Percentiles rank a stretch among this genome's conserved stretches.
Conservation (phyloP, 768 basidiomycete genomes). For the Boletus fagicola region DNA sequence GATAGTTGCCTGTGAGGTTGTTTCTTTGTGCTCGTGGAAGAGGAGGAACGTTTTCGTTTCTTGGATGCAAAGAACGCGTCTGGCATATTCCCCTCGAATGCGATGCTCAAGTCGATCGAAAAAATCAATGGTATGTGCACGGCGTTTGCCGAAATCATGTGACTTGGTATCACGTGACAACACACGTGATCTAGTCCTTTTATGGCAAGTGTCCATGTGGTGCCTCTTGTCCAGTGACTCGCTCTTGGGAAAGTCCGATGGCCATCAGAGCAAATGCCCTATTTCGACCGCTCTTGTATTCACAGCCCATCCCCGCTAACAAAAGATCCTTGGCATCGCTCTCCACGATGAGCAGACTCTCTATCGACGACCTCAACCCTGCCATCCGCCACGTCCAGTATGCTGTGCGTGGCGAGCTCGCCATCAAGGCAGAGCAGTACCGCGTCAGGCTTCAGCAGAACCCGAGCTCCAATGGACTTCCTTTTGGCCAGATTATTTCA, state of each 20-base stretch:
- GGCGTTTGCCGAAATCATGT: conserved; percentile 21
- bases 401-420: conserved; percentile 95
- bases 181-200: conserved; percentile 1
- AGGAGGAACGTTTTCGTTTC: conserved; percentile 58
- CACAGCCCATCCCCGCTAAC: background rate
- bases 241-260: conserved; percentile 9
- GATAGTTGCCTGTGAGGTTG: conserved; percentile 8
- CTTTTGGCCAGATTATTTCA: conserved; percentile 86
- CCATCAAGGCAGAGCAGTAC: conserved; percentile 87
- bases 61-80: conserved; percentile 78
- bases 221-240: background rate
- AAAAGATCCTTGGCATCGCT: conserved; percentile 3
- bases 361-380: conserved; percentile 75
- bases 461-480: conserved; percentile 49
- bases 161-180: background rate
- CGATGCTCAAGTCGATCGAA: conserved; percentile 7
- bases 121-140: conserved; percentile 17
- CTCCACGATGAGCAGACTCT: conserved; percentile 54
- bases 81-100: conserved; percentile 49
- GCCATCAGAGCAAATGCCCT: conserved; percentile 2
- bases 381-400: conserved; percentile 87
- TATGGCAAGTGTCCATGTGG: background rate
- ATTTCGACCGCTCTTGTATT: conserved; percentile 4
- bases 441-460: conserved; percentile 64
- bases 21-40: conserved; percentile 30